Conservation (phyloP, 306 rosid species). For the Corylus heterophylla region DNA sequence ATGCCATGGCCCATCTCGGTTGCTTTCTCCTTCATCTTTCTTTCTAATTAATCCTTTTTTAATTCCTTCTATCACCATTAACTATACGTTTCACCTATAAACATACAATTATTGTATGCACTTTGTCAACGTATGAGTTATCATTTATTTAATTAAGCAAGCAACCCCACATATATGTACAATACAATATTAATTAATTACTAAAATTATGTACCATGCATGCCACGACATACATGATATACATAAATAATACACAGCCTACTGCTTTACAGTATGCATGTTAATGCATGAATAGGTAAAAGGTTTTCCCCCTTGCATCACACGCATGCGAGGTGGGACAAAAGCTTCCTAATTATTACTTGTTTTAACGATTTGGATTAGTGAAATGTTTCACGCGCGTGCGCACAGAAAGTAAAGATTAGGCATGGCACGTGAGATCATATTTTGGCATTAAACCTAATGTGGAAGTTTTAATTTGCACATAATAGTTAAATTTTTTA, state of each 20-base stretch:
- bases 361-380: not conserved
- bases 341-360: not conserved
- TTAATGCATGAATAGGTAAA: no score
- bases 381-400: not conserved
- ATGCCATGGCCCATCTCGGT: conserved; percentile 67
- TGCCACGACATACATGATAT: no score
- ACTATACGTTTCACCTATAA: conserved; percentile 22
- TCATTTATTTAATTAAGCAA: conserved; percentile 13
- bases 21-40: conserved; percentile 47
- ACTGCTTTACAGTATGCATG: not conserved
- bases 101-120: conserved; percentile 49
- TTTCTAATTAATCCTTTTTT: conserved; percentile 30
- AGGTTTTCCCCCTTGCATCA: no score
- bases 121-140: conserved; percentile 38
- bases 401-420: conserved; percentile 6
- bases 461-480: conserved; percentile 15
- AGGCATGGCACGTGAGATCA: conserved; percentile 35
- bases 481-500: conserved; percentile 31
- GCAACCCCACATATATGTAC: not conserved
- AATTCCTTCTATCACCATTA: conserved; percentile 21
- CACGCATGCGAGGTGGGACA: not conserved
- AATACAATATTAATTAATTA: no score
- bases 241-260: no score
- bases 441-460: conserved; percentile 36
- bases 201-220: no score